A percentile compares a stretch with the other conserved stretches of the same genome.
Conservation (phyloP, 2,329 filamentous ascomycete genomes). For the Fusarium anguioides region DNA sequence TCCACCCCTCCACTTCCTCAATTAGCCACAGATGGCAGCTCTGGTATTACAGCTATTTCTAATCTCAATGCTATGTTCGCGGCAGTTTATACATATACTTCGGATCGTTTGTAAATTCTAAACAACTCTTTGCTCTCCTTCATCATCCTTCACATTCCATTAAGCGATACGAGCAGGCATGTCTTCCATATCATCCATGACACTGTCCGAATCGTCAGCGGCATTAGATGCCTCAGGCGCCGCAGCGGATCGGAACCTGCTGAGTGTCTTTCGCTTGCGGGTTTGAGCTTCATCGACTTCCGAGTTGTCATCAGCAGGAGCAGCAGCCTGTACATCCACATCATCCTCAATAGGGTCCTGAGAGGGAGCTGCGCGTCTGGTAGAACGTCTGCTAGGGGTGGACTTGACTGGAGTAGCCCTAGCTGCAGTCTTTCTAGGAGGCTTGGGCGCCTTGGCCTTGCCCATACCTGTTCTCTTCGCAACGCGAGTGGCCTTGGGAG, state of each 20-base stretch:
- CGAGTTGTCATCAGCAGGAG: slow-evolving; percentile 36
- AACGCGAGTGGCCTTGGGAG: slow-evolving; percentile 42
- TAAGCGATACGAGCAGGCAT: slow-evolving; percentile 50
- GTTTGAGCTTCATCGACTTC: slow-evolving; percentile 44
- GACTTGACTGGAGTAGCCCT: slow-evolving; percentile 44
- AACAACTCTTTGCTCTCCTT: background rate
- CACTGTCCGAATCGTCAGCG: slow-evolving; percentile 48
- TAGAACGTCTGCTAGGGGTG: slow-evolving; percentile 35
- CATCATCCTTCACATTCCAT: background rate
- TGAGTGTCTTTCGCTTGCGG: slow-evolving; percentile 46
- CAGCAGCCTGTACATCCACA: slow-evolving; percentile 21
- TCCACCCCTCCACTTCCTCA: background rate
- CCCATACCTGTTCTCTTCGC: slow-evolving; percentile 42
- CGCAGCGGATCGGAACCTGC: slow-evolving; percentile 43
- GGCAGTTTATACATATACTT: slow-evolving; percentile 19
- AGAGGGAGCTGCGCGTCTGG: slow-evolving; percentile 41
- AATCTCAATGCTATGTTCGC: slow-evolving; percentile 14
- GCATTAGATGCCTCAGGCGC: slow-evolving; percentile 16
- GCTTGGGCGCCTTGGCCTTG: slow-evolving; percentile 31
- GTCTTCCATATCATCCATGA: slow-evolving; percentile 60
- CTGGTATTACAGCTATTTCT: slow-evolving; percentile 29
- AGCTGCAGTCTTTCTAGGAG: slow-evolving; percentile 32
- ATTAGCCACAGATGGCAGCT: slow-evolving; percentile 2
- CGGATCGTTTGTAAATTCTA: slow-evolving; percentile 3
- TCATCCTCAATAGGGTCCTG: slow-evolving; percentile 50